Base-by-base conservation (phyloP, 331 rosid species). In the Rhamnella rubrinervis region DNA sequence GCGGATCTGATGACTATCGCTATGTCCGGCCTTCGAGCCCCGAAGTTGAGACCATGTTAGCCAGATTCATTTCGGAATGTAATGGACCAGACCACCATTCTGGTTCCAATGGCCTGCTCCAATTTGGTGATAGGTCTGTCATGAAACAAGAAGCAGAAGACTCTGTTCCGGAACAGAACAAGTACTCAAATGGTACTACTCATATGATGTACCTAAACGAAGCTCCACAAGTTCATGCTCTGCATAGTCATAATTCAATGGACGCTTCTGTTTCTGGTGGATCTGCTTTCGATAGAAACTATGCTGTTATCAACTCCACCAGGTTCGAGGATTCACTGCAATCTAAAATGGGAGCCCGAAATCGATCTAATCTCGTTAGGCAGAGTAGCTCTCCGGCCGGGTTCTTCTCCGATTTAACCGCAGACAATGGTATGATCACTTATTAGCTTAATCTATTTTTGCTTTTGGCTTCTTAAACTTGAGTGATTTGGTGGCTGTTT, bases 301-400 rank as follows among this genome's bases (percentile, higher is more conserved):
- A 76, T 76, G 74, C 78, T 60, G 77, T 50, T 4, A 37, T 83
- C 73, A 72, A 65, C 61, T 47, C 83, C 0, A 28, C 60, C 20
- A 82, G 21, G 35, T 69, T 74, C 10, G 81, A 66, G 50, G 67
- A 68, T 40, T 68, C 84, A 41, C 50, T 55, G 74, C 80, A 79
- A 73, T 61, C 74, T 31, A 82, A 80, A 74, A 70, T 83, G 61
- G 85, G 75, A 66, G 70, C 37, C 12, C 71, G 87, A 66, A 85
- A 78, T 82, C 66, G 61, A 51, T 75, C 92, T 51, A 77, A 83
- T 84, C 84, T 85, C 63, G 61, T 71, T 35, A 83, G 97, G 78
- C 93, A 86, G 73, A 84, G 68, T 66, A 93, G 92, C 72, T 90
- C 90, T 21, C 93, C 97, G 12, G 77, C 97, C 49, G 92, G 72